Evolutionary conservation across 2,329 filamentous ascomycete genomes (phyloP), one percentile per base, ranked within the genome.

Genomic region (Botrytis pseudocinerea): DNA sequence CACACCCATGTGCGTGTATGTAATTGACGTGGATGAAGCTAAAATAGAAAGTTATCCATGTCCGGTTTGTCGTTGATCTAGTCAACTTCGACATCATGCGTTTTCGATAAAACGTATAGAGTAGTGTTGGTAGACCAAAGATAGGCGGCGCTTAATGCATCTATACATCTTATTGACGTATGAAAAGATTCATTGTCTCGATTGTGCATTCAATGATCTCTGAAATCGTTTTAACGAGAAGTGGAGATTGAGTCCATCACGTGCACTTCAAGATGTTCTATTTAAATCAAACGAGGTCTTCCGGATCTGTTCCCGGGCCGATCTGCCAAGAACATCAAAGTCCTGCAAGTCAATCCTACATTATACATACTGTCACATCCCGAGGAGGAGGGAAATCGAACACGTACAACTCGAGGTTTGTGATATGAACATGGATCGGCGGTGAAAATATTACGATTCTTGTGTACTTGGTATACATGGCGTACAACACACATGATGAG

Each of bases 361-460:
- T 64, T 46, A 32, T 48, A 61, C 42, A 28, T 46, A 28, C n/a
- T 46, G 42, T 64, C n/a, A 66, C 25, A n/a, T 40, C 25, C 64
- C 46, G 35, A 54, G 64, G 22, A 68, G n/a, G 18, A 35, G 22
- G 38, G 32, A 22, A 28, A 32, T 54, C 44, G 16, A 65, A 57
- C 64, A 57, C 57, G 64, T 68, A 38, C 48, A 42, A 25, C 65
- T 35, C 65, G 35, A 68, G 65, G 65, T 32, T 54, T 68, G 48
- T 68, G 64, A 51, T 66, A n/a, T 64, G 61, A 64, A 46, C 40
- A 68, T 68, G 35, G 64, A 68, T 68, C 48, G 64, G 25, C 25
- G 46, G 46, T 57, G 35, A 54, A 25, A 48, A 48, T 25, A 35
- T 65, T 22, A 28, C 22, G 20, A 25, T 48, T 35, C 32, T 48